Evolutionary conservation across 805 yeast species (phyloP).

Genomic region (Saccharomycopsis oosterbeekiorum): DNA sequence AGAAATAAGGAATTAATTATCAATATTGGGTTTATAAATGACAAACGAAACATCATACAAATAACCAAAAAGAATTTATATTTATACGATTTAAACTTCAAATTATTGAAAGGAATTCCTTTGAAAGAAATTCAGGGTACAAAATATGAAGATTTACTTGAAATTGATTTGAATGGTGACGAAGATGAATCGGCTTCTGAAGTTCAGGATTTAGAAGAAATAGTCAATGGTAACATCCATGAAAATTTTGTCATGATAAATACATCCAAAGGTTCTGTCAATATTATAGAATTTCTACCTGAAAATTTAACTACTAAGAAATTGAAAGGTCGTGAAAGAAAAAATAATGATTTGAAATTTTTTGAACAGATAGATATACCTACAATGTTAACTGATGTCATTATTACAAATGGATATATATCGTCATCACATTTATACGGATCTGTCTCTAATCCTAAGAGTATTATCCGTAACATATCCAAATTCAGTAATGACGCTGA

Average conservation of each 20-base stretch:
- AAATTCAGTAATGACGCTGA: conserved; percentile 1
- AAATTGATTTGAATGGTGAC: conserved; percentile 16
- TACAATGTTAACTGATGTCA: conserved; percentile 11
- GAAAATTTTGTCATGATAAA: conserved; percentile 11
- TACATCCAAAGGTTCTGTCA: conserved; percentile 15
- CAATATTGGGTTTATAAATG: conserved; percentile 40
- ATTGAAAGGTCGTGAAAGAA: conserved; percentile 9
- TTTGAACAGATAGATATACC: conserved; percentile 13
- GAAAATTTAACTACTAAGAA: conserved; percentile 8
- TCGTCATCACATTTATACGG: conserved; percentile 4
- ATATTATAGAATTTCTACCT: conserved; percentile 10
- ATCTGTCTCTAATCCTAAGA: conserved; percentile 2
- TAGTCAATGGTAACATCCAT: conserved; percentile 11
- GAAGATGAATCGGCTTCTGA: conserved; percentile 12
- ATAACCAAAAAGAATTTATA: conserved; percentile 57
- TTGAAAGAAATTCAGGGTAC: conserved; percentile 9
- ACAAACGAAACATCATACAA: conserved; percentile 56
- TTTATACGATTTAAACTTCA: conserved; percentile 54
- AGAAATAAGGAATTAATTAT: conserved; percentile 10
- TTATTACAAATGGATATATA: conserved; percentile 15
- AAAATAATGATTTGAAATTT: conserved; percentile 15
- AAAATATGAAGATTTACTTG: conserved; percentile 9
- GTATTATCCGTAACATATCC: conserved; percentile 8
- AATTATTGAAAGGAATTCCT: conserved; percentile 20
- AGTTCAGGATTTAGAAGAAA: conserved; percentile 10